Conservation (phyloP, 768 basidiomycete genomes). For the Tulasnella calospora region DNA sequence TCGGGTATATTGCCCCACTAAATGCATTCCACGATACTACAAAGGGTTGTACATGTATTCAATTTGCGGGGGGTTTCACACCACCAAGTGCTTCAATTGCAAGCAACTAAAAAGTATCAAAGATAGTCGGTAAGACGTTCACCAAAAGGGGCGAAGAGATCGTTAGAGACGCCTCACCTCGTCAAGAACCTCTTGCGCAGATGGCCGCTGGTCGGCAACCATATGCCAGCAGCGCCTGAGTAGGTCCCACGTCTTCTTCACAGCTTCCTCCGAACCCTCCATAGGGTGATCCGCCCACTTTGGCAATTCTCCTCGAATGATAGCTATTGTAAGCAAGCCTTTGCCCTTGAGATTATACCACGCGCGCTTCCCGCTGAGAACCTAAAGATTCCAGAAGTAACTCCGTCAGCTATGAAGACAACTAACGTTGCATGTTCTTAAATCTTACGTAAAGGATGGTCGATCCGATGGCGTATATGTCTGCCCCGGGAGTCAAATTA, state of each 20-base stretch:
- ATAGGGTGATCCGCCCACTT: not conserved
- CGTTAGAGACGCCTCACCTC: not conserved
- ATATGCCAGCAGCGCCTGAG: not conserved
- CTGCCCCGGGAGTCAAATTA: not conserved
- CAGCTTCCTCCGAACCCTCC: not conserved
- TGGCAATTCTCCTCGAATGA: not conserved
- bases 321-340: not conserved
- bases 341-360: not conserved
- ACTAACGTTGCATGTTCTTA: not conserved
- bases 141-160: not conserved
- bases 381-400: not conserved
- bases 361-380: not conserved
- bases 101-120: not conserved
- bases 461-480: constrained; percentile 1
- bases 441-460: not conserved
- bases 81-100: not conserved
- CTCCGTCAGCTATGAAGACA: not conserved
- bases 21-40: not conserved
- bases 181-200: not conserved
- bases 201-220: not conserved
- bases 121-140: not conserved
- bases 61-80: not conserved
- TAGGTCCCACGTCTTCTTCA: not conserved
- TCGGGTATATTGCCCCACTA: not conserved
- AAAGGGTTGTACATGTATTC: too few species aligned